Percentiles rank a stretch among this genome's conserved stretches.
Conservation (phyloP, 2,329 filamentous ascomycete genomes). For the Trichoderma asperellum region DNA sequence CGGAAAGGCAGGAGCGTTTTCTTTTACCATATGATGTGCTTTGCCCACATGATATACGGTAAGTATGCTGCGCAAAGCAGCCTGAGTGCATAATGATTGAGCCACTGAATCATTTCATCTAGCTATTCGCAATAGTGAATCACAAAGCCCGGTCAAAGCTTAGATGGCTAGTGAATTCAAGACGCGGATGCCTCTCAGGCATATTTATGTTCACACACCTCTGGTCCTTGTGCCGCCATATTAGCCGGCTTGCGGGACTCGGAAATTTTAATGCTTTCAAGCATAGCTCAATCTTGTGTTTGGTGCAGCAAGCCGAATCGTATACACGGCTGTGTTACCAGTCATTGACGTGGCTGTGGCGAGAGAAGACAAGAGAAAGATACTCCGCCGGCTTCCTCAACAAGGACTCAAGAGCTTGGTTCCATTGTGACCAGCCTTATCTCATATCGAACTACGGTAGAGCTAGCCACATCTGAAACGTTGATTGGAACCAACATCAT, state of each 20-base stretch:
- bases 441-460: neutral
- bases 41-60: neutral
- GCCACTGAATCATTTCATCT: neutral
- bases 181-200: neutral
- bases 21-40: neutral
- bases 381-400: neutral
- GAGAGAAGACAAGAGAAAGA: neutral
- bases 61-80: neutral
- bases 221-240: conserved; percentile 8
- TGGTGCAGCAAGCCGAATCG: conserved; percentile 13
- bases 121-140: neutral
- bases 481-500: neutral
- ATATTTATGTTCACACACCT: neutral
- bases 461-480: neutral
- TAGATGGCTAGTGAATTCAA: neutral
- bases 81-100: neutral
- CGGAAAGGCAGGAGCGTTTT: neutral
- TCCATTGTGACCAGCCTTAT: no score
- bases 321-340: conserved; percentile 18
- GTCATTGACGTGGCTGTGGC: neutral
- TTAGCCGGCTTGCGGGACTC: conserved; percentile 7
- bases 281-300: conserved; percentile 19
- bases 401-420: no score
- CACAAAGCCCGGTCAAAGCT: neutral
- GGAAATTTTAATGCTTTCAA: conserved; percentile 24